Percentiles rank a stretch among this genome's conserved stretches.
Conservation (phyloP, 2,329 filamentous ascomycete genomes). For the Microascus cirrosus region DNA sequence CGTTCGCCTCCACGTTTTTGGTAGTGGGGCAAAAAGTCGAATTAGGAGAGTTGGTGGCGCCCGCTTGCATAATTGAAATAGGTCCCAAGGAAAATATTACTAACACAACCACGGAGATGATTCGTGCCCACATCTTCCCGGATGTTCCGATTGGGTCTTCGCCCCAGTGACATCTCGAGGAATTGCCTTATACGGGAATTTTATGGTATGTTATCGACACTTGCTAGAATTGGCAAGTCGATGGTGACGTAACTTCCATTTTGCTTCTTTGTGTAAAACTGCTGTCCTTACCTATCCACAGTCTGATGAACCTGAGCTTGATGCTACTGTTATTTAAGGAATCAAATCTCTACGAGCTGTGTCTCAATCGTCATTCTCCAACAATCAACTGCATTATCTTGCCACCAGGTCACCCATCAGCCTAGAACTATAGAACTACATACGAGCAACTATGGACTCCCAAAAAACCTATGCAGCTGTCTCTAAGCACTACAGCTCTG, state of each 20-base stretch:
- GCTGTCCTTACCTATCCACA: not conserved
- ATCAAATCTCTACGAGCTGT: not conserved
- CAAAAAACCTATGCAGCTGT: constrained; percentile 19
- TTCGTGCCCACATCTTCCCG: no score
- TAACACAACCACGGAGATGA: no score
- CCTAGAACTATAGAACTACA: not conserved
- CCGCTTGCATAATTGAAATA: no score
- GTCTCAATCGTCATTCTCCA: not conserved
- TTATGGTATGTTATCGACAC: not conserved
- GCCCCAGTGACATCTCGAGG: not conserved
- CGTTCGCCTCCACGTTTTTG: no score
- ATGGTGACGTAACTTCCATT: not conserved
- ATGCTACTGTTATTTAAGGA: not conserved
- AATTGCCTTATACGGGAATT: not conserved
- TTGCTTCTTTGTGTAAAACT: not conserved
- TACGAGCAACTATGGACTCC: not conserved
- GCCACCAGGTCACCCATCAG: not conserved
- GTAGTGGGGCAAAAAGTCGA: no score
- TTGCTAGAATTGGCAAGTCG: not conserved
- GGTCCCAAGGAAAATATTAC: no score
- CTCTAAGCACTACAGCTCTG: constrained; percentile 21
- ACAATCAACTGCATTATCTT: not conserved
- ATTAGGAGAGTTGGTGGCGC: no score
- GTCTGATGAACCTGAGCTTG: not conserved
- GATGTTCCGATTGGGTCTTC: no score